Percentiles rank a stretch among this genome's conserved stretches.
These are phyloP conservation scores for Pichia phayaonensis DNA, from an alignment of 805 yeast genomes.

Conservation along the genomic window DNA sequence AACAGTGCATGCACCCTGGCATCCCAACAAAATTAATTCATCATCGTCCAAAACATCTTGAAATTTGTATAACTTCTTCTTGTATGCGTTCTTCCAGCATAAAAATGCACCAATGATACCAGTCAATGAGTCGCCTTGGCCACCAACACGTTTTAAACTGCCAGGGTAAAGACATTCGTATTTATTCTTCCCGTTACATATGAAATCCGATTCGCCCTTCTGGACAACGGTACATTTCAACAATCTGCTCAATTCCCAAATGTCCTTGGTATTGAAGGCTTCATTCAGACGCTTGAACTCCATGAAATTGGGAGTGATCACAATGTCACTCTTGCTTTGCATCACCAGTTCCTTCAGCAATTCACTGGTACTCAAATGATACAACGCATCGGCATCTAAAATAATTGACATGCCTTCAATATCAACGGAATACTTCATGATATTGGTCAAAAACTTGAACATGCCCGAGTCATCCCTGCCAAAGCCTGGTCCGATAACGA, in stretches of 20 bases:
- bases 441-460: conserved; percentile 44
- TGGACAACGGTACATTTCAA: conserved; percentile 47
- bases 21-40: conserved; percentile 40
- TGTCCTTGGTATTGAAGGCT: background rate
- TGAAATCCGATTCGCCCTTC: conserved; percentile 65
- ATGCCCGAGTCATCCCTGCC: conserved; percentile 67
- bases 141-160: conserved; percentile 79
- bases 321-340: conserved; percentile 42
- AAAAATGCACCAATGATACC: conserved; percentile 79
- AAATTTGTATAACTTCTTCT: conserved; percentile 41
- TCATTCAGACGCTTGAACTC: conserved; percentile 68
- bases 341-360: conserved; percentile 31
- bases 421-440: conserved; percentile 46
- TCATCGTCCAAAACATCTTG: conserved; percentile 25
- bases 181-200: conserved; percentile 40
- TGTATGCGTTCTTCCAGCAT: conserved; percentile 74
- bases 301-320: conserved; percentile 83
- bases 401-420: conserved; percentile 58
- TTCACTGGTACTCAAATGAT: conserved; percentile 51
- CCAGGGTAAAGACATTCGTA: conserved; percentile 47
- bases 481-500: conserved; percentile 89
- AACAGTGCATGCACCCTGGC: conserved; percentile 62
- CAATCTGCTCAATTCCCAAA: background rate
- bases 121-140: conserved; percentile 91
- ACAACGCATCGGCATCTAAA: conserved; percentile 87